Base-by-base conservation (phyloP, 805 yeast genomes). In the Millerozyma miso region DNA sequence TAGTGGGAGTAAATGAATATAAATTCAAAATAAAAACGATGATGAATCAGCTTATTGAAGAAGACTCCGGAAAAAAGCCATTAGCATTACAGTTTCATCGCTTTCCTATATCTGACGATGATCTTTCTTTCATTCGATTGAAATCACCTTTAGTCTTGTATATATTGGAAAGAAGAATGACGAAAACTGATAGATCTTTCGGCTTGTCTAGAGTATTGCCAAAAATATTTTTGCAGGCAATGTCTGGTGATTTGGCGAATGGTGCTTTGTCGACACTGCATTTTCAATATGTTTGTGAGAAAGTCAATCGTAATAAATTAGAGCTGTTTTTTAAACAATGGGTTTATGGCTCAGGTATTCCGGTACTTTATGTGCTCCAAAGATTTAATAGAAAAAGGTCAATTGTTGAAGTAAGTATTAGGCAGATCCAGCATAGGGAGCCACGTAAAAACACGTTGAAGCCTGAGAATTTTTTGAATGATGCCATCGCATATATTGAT, bases 161-260 rank as follows among this genome's bases (percentile, higher is more conserved):
- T 54, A 89, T 91, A 33, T 67, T 93, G 20, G 97, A 93, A 58
- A 77, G 87, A 37, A 73, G 99, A 48, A 88, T 93, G 96, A 90
- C 96, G 1, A 93, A 93, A 58, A 88, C 97, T 1, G 98, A 95
- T 58, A 83, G 90, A 48, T 85, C 96, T 0, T 85, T 93, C 60
- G 99, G 99, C 2, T 69, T 93, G 46, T 80, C 90, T 3, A 79
- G 99, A 48, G 97, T 88, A 0, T 76, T 93, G 19, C 97, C 98
- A 0, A 93, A 91, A 53, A 70, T 93, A 19, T 88, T 91, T 49
- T 65, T 93, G 31, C 97, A 93, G 60, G 95, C 95, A 0, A 88
- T 93, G 96, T 87, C 96, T 5, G 96, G 95, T 14, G 99, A 93
- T 54, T 67, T 93, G 39, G 78, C 79, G 13, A 85, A 84, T 54